Percentiles rank a stretch among this genome's conserved stretches.
Conservation (phyloP, 768 basidiomycete genomes). For the Dioszegia crocea region DNA sequence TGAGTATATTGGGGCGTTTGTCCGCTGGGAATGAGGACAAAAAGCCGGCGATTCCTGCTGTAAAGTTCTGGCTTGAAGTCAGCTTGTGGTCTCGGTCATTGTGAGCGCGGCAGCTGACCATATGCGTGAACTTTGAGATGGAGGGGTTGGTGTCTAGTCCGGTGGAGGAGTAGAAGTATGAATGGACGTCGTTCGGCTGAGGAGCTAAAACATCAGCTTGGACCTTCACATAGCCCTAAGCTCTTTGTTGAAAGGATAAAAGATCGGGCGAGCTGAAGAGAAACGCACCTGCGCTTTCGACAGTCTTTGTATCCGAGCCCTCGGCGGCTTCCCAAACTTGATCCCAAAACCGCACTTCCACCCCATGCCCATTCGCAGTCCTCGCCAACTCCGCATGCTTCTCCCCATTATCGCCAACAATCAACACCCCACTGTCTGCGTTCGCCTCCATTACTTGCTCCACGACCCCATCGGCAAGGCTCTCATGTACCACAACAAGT, state of each 20-base stretch:
- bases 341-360: constrained; percentile 59
- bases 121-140: constrained; percentile 59
- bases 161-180: constrained; percentile 47
- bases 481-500: constrained; percentile 27
- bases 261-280: no score
- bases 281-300: constrained; percentile 17
- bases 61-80: constrained; percentile 58
- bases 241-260: no score
- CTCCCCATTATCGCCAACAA: constrained; percentile 61
- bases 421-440: constrained; percentile 63
- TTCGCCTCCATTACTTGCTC: constrained; percentile 64
- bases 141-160: constrained; percentile 29
- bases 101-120: constrained; percentile 44
- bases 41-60: constrained; percentile 78
- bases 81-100: not conserved
- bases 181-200: constrained; percentile 51
- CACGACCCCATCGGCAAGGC: constrained; percentile 52
- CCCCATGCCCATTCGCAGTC: constrained; percentile 53
- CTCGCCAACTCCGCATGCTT: constrained; percentile 54
- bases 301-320: constrained; percentile 54
- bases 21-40: constrained; percentile 71
- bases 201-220: constrained; percentile 15
- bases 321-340: constrained; percentile 64
- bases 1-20: constrained; percentile 57
- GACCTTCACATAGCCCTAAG: no score